phyloP scores from a whole-genome alignment of 495 filamentous ascomycete species.

The Glonium stellatum region DNA sequence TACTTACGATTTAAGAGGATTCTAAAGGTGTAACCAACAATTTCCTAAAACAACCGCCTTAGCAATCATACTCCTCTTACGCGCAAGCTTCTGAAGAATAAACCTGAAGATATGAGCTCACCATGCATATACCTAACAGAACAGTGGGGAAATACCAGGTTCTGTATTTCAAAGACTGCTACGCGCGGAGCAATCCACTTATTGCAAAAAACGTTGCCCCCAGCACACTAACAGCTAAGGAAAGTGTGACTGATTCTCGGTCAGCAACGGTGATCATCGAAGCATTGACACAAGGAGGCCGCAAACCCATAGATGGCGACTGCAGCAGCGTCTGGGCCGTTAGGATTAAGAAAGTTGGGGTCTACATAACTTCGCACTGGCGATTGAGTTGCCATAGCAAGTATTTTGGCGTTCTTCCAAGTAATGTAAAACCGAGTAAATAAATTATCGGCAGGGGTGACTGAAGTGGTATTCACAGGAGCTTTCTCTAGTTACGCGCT shows the following conservation, averaged over 20 bases:
- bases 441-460: no score
- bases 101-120: conserved; percentile 30
- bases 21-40: conserved; percentile 53
- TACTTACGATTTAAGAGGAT: conserved; percentile 27
- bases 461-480: no score
- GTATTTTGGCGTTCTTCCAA: not conserved
- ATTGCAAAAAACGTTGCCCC: conserved; percentile 48
- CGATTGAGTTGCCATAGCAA: not conserved
- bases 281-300: conserved; percentile 19
- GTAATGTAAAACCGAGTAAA: no score
- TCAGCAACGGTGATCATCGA: not conserved
- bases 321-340: conserved; percentile 24
- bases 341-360: conserved; percentile 33
- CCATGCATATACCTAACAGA: conserved; percentile 48
- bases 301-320: conserved; percentile 28
- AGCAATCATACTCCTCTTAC: not conserved
- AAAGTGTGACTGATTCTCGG: conserved; percentile 36
- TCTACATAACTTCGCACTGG: conserved; percentile 26
- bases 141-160: conserved; percentile 59
- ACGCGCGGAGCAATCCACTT: conserved; percentile 42
- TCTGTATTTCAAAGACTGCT: conserved; percentile 42
- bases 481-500: no score
- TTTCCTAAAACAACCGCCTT: conserved; percentile 32
- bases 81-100: not conserved
- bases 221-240: conserved; percentile 42